Evolutionary conservation across 2,329 filamentous ascomycete species (phyloP).

Genomic region (Ophiostoma sp.): DNA sequence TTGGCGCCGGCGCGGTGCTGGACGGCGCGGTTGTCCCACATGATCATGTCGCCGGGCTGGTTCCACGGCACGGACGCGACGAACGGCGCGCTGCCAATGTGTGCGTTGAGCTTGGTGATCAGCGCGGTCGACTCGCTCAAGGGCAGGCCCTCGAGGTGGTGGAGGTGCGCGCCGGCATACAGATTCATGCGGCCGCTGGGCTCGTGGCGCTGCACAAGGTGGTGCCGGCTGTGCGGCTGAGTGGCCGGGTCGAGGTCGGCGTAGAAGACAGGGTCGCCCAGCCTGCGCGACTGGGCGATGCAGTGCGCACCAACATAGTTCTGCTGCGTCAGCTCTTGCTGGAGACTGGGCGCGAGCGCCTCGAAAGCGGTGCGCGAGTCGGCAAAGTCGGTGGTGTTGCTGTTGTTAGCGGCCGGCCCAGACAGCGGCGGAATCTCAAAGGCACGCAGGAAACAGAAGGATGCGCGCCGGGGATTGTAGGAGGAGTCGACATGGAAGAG

Average conservation of each 20-base stretch:
- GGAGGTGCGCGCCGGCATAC: conserved; percentile 48
- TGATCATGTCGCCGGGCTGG: conserved; percentile 45
- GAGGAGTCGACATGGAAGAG: conserved; percentile 5
- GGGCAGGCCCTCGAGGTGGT: conserved; percentile 44
- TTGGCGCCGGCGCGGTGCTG: conserved; percentile 50
- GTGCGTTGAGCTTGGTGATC: neutral
- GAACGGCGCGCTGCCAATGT: neutral
- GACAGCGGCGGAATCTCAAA: neutral
- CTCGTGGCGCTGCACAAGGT: conserved; percentile 47
- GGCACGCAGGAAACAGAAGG: neutral
- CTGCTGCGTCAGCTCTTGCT: neutral
- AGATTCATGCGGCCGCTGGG: conserved; percentile 47
- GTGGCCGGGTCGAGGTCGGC: conserved; percentile 33
- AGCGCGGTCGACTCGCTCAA: conserved; percentile 26
- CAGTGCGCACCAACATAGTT: neutral
- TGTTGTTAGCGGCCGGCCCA: neutral
- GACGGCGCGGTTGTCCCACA: conserved; percentile 56
- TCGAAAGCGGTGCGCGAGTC: conserved; percentile 34
- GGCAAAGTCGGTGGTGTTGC: conserved; percentile 23
- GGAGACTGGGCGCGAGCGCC: neutral
- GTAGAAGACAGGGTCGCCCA: conserved; percentile 35
- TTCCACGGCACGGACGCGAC: conserved; percentile 44
- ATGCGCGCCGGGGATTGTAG: neutral
- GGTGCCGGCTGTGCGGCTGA: conserved; percentile 41
- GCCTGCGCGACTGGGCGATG: conserved; percentile 7